phyloP scores from a whole-genome alignment of 306 rosid species.

The Citrullus colocynthis region DNA sequence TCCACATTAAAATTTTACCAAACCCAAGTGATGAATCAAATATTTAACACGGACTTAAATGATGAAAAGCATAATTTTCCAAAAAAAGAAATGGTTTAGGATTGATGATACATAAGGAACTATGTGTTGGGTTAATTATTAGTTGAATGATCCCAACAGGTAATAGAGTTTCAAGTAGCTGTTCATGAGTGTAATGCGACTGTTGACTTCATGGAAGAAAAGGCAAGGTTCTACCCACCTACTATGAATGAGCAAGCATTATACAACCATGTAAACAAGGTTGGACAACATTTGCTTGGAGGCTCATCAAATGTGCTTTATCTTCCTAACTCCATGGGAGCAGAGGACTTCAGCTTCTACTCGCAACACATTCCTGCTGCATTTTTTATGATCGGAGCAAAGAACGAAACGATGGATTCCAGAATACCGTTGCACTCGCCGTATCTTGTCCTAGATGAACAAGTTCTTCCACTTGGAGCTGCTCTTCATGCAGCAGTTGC shows the following conservation, averaged over 20 bases:
- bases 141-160: conserved; percentile 4
- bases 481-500: conserved; percentile 42
- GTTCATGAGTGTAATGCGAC: conserved; percentile 26
- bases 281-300: conserved; percentile 34
- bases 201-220: conserved; percentile 38
- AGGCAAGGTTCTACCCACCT: conserved; percentile 21
- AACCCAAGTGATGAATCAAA: too few relatives aligned
- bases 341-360: conserved; percentile 48
- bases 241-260: conserved; percentile 24
- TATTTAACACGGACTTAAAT: too few relatives aligned
- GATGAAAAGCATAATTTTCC: too few relatives aligned
- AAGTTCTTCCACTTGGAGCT: conserved; percentile 39
- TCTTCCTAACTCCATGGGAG: conserved; percentile 19
- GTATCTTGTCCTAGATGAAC: conserved; percentile 28
- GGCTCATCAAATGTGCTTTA: conserved; percentile 26
- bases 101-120: not conserved
- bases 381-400: conserved; percentile 22
- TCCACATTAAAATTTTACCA: not conserved
- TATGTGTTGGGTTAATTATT: not conserved
- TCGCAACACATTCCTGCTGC: conserved; percentile 24
- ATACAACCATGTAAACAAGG: conserved; percentile 26
- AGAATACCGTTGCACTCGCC: conserved; percentile 23
- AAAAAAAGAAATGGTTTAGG: not conserved
- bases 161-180: conserved; percentile 25
- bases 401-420: conserved; percentile 20